These are phyloP conservation scores for Mixia osmundae DNA, from an alignment of 1,284 basidiomycete species.

Conservation along the genomic window DNA sequence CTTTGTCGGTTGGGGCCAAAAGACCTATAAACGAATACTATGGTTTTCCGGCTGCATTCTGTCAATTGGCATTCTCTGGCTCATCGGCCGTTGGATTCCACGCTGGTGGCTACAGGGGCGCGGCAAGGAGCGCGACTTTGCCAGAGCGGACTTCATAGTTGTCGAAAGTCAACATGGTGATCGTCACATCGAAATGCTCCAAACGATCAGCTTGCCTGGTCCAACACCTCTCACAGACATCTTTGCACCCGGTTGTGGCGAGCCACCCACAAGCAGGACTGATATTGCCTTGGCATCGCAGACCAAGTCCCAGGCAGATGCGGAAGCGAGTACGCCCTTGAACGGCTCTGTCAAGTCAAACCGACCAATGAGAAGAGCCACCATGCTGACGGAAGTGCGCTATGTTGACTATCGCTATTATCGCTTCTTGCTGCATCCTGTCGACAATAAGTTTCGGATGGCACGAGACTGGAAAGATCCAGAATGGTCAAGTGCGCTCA, in stretches of 20 bases:
- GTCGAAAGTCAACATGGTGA: constrained; percentile 65
- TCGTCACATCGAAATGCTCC: constrained; percentile 48
- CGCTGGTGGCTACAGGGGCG: constrained; percentile 67
- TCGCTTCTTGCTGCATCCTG: constrained; percentile 66
- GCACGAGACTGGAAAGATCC: constrained; percentile 62
- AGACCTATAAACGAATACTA: constrained; percentile 36
- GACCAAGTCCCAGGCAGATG: background rate
- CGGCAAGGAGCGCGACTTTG: constrained; percentile 62
- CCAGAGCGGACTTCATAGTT: constrained; percentile 48
- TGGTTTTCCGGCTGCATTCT: constrained; percentile 53
- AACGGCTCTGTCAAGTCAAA: constrained; percentile 3
- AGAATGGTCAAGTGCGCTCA: constrained; percentile 39
- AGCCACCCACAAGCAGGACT: constrained; percentile 7
- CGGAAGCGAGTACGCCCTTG: constrained; percentile 1
- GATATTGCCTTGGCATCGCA: constrained; percentile 1
- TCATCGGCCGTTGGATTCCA: constrained; percentile 86
- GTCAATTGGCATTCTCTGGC: constrained; percentile 48
- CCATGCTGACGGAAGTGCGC: constrained; percentile 19
- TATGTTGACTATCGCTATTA: constrained; percentile 50
- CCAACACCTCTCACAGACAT: constrained; percentile 39
- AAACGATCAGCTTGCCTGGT: constrained; percentile 45
- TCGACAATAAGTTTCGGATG: constrained; percentile 58
- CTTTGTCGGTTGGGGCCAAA: constrained; percentile 65
- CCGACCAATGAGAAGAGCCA: constrained; percentile 3
- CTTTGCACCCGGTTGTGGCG: constrained; percentile 29